phyloP scores from a whole-genome alignment of 1,284 basidiomycete genomes.

The Ganoderma multipileum region DNA sequence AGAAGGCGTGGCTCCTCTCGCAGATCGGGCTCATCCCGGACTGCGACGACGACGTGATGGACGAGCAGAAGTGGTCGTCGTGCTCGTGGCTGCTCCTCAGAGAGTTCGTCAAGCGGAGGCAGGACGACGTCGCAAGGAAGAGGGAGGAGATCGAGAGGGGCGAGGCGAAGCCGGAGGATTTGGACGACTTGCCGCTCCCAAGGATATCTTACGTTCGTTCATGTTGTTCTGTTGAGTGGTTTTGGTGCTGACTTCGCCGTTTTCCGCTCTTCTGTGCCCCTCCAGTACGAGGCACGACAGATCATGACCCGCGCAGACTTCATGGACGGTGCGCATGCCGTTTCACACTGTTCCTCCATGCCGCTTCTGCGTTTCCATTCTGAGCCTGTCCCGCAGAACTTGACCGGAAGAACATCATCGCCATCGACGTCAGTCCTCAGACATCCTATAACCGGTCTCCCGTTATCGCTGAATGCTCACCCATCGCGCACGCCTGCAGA shows the following conservation, averaged over 20 bases:
- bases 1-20: constrained; percentile 81
- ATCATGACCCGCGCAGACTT: constrained; percentile 89
- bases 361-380: neutral
- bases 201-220: constrained; percentile 64
- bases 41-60: constrained; percentile 89
- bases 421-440: constrained; percentile 69
- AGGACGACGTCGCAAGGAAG: constrained; percentile 54
- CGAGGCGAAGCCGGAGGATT: constrained; percentile 42
- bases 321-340: constrained; percentile 60
- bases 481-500: constrained; percentile 45
- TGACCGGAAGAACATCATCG: constrained; percentile 72
- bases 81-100: constrained; percentile 79
- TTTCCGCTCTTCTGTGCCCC: neutral
- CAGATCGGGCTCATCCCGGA: constrained; percentile 77
- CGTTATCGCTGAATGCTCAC: neutral
- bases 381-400: constrained; percentile 49
- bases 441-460: constrained; percentile 7
- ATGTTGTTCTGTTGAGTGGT: neutral
- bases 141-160: constrained; percentile 49
- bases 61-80: constrained; percentile 86
- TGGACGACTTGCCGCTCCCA: constrained; percentile 59
- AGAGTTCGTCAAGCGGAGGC: constrained; percentile 69
- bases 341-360: neutral
- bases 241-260: constrained; percentile 16
- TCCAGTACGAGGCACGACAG: constrained; percentile 67